Percentiles rank a stretch among this genome's conserved stretches.
Conservation (phyloP, 2,329 filamentous ascomycete genomes). For the Coccinonectria pachysandricola region DNA sequence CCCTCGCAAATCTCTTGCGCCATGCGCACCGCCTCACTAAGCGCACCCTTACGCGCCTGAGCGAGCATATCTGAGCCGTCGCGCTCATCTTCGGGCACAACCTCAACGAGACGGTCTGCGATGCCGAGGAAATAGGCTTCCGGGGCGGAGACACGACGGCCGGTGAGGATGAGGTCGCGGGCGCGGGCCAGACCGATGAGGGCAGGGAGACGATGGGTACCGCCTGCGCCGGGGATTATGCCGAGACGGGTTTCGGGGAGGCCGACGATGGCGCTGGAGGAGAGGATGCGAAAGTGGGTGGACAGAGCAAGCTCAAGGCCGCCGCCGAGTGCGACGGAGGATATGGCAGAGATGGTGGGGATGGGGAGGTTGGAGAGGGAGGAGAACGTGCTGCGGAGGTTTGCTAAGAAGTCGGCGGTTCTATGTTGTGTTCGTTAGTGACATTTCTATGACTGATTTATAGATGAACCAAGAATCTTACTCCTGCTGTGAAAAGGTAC, state of each 20-base stretch:
- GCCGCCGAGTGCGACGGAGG: constrained; percentile 79
- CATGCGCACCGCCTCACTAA: constrained; percentile 67
- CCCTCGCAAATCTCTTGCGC: constrained; percentile 83
- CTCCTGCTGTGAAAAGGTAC: constrained; percentile 68
- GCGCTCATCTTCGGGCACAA: constrained; percentile 47
- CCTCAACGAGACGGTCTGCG: constrained; percentile 80
- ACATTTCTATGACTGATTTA: no score
- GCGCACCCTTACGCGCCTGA: constrained; percentile 53
- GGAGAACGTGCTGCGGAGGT: constrained; percentile 66
- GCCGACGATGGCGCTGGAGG: constrained; percentile 65
- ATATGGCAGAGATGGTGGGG: constrained; percentile 82
- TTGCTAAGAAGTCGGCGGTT: constrained; percentile 65
- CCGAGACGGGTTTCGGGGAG: constrained; percentile 87
- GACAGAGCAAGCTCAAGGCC: constrained; percentile 87
- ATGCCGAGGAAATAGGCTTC: constrained; percentile 91
- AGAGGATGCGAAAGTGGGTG: constrained; percentile 81
- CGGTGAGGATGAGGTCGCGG: constrained; percentile 84
- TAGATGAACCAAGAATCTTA: no score
- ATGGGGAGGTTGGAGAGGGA: constrained; percentile 67
- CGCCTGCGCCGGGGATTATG: constrained; percentile 90
- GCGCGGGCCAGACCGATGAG: constrained; percentile 73
- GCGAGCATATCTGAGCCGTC: constrained; percentile 35
- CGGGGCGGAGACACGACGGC: constrained; percentile 67
- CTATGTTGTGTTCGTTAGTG: no score
- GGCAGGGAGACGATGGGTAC: constrained; percentile 75